Conservation (phyloP, 2,329 filamentous ascomycete genomes). For the Leptographium procerum region DNA sequence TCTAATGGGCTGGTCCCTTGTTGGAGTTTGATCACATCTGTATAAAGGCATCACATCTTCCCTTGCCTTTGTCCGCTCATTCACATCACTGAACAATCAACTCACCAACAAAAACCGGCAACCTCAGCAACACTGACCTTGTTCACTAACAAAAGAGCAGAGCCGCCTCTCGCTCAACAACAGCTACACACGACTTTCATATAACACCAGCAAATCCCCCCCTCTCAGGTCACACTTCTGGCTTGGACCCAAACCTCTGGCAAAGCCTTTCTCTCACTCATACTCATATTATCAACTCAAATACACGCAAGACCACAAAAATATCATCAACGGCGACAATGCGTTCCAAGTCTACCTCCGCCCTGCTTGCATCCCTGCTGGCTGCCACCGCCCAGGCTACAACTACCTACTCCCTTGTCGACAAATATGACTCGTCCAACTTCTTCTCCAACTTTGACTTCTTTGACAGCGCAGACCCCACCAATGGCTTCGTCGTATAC, state of each 20-base stretch:
- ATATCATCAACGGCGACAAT: background rate
- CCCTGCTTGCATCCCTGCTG: slow-evolving; percentile 4
- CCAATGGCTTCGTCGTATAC: slow-evolving; percentile 64
- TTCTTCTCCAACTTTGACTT: slow-evolving; percentile 47
- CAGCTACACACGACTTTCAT: background rate
- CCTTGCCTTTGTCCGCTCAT: background rate
- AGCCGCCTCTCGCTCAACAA: background rate
- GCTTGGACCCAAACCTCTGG: no score
- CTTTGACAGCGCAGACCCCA: slow-evolving; percentile 52
- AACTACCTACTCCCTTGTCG: slow-evolving; percentile 35
- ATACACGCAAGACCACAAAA: background rate
- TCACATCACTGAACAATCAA: background rate
- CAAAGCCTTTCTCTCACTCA: background rate
- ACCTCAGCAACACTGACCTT: background rate
- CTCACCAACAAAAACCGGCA: background rate
- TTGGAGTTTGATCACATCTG: background rate
- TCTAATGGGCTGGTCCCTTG: background rate
- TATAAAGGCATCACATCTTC: background rate
- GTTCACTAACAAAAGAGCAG: background rate
- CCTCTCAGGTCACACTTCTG: no score
- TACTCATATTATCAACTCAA: no score
- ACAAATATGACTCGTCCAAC: slow-evolving; percentile 38
- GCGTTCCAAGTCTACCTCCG: background rate
- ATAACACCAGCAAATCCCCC: background rate
- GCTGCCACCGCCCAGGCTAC: slow-evolving; percentile 16